Percentiles rank a stretch among this genome's conserved stretches.
These are phyloP conservation scores for Mitragyna speciosa DNA, from an alignment of 257 asterid species.

Conservation along the genomic window DNA sequence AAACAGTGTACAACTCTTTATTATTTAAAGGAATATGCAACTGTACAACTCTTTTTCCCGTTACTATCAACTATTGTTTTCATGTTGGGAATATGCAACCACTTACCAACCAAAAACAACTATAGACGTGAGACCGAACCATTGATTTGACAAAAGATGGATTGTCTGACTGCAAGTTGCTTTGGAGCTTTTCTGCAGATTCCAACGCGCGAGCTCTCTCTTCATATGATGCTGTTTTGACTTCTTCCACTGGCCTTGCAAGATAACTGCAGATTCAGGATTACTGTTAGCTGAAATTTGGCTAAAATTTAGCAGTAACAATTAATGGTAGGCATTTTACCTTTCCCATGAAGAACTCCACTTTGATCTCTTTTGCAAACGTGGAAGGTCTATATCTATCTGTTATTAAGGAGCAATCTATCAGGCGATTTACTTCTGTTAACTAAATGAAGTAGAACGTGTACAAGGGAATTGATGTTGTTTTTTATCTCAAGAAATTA, in stretches of 20 bases:
- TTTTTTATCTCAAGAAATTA: neutral
- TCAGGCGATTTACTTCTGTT: neutral
- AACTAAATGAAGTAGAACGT: neutral
- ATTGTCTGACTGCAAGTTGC: slow-evolving; percentile 50
- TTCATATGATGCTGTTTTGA: slow-evolving; percentile 57
- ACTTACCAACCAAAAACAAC: slow-evolving; percentile 97
- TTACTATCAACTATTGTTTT: neutral
- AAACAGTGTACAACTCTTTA: neutral
- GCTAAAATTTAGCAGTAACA: neutral
- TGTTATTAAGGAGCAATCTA: slow-evolving; percentile 25
- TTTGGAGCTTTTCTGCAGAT: slow-evolving; percentile 67
- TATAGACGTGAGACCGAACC: slow-evolving; percentile 91
- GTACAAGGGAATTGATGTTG: neutral
- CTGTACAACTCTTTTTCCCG: neutral
- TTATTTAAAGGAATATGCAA: neutral
- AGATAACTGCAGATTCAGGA: slow-evolving; percentile 54
- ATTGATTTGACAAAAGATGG: slow-evolving; percentile 80
- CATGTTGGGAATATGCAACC: neutral
- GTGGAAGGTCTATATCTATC: slow-evolving; percentile 52
- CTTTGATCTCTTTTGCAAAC: slow-evolving; percentile 51
- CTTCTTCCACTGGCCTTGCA: slow-evolving; percentile 82
- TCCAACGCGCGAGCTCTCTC: slow-evolving; percentile 54
- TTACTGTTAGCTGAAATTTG: slow-evolving; percentile 10
- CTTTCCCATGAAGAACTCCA: slow-evolving; percentile 68
- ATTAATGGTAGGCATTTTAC: slow-evolving; percentile 24